Evolutionary conservation across 345 rosid genomes (phyloP).

Genomic region (Zanthoxylum bungeanum): DNA sequence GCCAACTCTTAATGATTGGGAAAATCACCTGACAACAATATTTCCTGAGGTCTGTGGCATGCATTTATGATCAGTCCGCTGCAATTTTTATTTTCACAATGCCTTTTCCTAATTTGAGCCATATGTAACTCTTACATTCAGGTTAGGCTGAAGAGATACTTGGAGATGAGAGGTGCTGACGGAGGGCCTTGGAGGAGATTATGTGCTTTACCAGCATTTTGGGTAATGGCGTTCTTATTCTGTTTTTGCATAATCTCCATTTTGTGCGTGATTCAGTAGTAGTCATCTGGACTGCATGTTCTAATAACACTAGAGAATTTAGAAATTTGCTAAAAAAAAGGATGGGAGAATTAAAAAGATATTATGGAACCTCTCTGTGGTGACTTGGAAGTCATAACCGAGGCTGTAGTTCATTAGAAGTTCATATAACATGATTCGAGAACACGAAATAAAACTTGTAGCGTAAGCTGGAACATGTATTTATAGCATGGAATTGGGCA

Average conservation of each 20-base stretch:
- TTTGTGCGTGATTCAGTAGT: neutral
- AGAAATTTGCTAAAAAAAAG: neutral
- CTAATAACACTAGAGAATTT: neutral
- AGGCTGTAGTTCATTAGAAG: too few relatives aligned
- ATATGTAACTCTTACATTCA: constrained; percentile 24
- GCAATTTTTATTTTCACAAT: neutral
- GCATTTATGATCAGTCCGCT: constrained; percentile 13
- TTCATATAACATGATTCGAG: too few relatives aligned
- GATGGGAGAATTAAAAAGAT: neutral
- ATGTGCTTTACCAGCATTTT: constrained; percentile 95
- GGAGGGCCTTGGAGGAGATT: constrained; percentile 99
- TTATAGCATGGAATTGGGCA: too few relatives aligned
- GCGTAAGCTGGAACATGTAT: too few relatives aligned
- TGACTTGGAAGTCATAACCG: too few relatives aligned
- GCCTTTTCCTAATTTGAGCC: constrained; percentile 16
- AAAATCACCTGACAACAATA: constrained; percentile 92
- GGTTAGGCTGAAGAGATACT: constrained; percentile 95
- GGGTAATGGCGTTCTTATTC: constrained; percentile 52
- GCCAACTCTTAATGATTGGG: constrained; percentile 96
- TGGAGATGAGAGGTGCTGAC: constrained; percentile 99
- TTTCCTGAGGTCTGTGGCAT: constrained; percentile 80
- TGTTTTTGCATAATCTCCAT: constrained; percentile 6
- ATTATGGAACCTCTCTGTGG: too few relatives aligned
- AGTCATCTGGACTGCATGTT: constrained; percentile 1
- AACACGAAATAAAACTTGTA: too few relatives aligned